These are phyloP conservation scores for Vigna angularis DNA, from an alignment of 306 rosid species.

Conservation along the genomic window DNA sequence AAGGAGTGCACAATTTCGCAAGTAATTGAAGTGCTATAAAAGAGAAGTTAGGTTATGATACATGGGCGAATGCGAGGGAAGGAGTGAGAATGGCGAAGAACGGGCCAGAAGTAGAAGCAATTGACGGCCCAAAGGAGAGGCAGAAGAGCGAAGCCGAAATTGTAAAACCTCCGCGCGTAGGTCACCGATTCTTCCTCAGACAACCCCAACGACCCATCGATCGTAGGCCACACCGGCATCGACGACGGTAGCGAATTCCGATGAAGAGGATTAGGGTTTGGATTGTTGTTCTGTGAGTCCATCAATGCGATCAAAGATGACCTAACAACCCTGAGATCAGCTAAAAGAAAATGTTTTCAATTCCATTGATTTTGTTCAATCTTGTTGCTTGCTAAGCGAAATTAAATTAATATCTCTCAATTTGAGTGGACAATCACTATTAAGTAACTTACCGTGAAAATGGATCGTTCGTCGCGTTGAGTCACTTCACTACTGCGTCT, in stretches of 20 bases:
- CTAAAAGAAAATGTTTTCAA: neutral
- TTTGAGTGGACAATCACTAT: neutral
- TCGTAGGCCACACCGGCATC: conserved; percentile 77
- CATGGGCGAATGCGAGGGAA: conserved; percentile 86
- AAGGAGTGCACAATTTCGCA: neutral
- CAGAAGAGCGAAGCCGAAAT: conserved; percentile 80
- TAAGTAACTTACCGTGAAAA: neutral
- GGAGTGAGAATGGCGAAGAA: conserved; percentile 75
- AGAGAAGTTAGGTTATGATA: conserved; percentile 33
- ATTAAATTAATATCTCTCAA: too few species aligned
- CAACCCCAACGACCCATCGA: conserved; percentile 78
- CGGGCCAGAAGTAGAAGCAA: conserved; percentile 99
- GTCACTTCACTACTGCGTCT: neutral
- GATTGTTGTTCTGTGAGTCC: conserved; percentile 42
- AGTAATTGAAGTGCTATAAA: neutral
- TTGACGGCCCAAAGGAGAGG: conserved; percentile 96
- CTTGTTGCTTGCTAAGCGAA: neutral
- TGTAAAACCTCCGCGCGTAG: conserved; percentile 81
- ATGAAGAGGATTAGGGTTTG: conserved; percentile 28
- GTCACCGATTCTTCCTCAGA: conserved; percentile 81
- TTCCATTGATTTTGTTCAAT: neutral
- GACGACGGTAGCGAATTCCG: conserved; percentile 50
- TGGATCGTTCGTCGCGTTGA: neutral
- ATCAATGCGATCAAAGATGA: conserved; percentile 18
- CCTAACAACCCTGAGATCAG: neutral